A percentile compares a stretch with the other conserved stretches of the same genome.
phyloP scores from a whole-genome alignment of 2,329 filamentous ascomycete species.

The Epichloe coenophiala region DNA sequence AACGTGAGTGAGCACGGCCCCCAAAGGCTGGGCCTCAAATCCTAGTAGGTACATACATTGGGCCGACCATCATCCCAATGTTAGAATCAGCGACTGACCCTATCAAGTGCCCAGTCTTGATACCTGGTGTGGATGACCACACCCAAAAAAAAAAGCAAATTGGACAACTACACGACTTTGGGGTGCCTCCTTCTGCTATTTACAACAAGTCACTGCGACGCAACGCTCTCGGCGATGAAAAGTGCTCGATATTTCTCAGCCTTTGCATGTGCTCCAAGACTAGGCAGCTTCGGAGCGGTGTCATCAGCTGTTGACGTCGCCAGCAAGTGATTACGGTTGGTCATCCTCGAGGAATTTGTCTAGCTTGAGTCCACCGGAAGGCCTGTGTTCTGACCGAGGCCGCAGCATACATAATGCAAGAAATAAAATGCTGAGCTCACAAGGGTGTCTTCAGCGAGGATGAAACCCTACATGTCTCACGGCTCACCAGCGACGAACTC shows the following conservation, averaged over 20 bases:
- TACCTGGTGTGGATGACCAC: not conserved
- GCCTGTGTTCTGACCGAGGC: too few species aligned
- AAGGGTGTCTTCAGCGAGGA: not conserved
- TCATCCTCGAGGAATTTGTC: too few species aligned
- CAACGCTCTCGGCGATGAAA: not conserved
- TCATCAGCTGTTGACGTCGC: too few species aligned
- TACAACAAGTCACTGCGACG: not conserved
- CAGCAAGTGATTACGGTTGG: too few species aligned
- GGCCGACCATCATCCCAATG: too few species aligned
- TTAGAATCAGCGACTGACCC: not conserved
- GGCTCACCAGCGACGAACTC: slow-evolving; percentile 20
- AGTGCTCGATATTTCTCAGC: not conserved
- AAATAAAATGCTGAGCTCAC: not conserved
- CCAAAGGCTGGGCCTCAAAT: too few species aligned
- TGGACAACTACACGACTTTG: not conserved
- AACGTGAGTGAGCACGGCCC: too few species aligned
- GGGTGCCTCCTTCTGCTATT: not conserved
- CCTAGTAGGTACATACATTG: too few species aligned
- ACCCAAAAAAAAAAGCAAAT: not conserved
- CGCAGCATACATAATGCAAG: not conserved
- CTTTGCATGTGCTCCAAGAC: too few species aligned
- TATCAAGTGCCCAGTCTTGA: not conserved
- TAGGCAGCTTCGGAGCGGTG: too few species aligned
- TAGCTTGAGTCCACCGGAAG: not conserved
- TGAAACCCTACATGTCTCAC: not conserved